Base-by-base conservation (phyloP, 495 filamentous ascomycete genomes). In the Tuber aestivum region DNA sequence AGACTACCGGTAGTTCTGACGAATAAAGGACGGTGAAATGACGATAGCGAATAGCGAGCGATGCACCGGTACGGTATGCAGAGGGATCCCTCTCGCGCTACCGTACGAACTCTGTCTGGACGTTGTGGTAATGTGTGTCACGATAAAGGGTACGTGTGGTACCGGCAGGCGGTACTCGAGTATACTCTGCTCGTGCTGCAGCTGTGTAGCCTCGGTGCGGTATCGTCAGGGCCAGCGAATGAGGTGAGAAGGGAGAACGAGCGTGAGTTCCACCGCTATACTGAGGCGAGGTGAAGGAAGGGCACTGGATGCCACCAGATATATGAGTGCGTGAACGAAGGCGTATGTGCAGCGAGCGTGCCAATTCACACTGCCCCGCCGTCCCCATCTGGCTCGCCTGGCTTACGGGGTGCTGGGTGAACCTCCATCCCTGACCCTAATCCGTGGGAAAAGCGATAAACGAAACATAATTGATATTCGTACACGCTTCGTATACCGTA, bases 1-100 rank as follows among this genome's bases (percentile, higher is more conserved):
- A 65, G 27, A n/a, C n/a, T n/a, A n/a, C n/a, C 56, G 56, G 56
- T 35, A 35, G 56, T 35, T 65, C 56, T 65, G 56, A 65, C 56
- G 27, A 65, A 65, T 65, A 65, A 35, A 35, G 27, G 56, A 65
- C 5, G 56, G 56, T 35, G 56, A 35, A 65, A 65, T 65, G 56
- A 65, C 56, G 56, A 65, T 27, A 35, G n/a, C 56, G 56, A 65
- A 7, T 14, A 32, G 56, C 27, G 16, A 35, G 14, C 35, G 27
- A 27, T 65, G 56, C 32, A 45, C 42, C 42, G 42, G 14, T 16
- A 65, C 14, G 27, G 12, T 65, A 16, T 65, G 56, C 6, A 18
- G 56, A 65, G 27, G 18, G 27, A 65, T 27, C 56, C 18, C 56
- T 65, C 32, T 65, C 56, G 56, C 12, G 56, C 50, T 32, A 12